Base-by-base conservation (phyloP, 345 rosid species). In the Linum trigynum region DNA sequence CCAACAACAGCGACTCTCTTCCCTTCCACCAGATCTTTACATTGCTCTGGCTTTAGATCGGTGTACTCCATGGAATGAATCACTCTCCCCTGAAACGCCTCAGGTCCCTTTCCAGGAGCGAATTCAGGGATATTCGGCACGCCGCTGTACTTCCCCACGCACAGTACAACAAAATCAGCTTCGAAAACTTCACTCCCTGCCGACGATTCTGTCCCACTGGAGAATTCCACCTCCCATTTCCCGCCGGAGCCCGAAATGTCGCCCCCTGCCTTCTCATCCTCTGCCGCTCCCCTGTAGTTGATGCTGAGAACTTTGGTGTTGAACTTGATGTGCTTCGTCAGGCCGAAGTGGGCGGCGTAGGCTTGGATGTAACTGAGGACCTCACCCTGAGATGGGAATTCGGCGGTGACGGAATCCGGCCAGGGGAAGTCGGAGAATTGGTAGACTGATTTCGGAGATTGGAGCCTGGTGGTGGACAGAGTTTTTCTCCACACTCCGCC, bases 11-110 rank as follows among this genome's bases (percentile, higher is more conserved):
- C 55, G 8, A 82, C 79, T 63, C 50, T 55, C 66, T 72, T 76
- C 62, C 82, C 76, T 64, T 59, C 56, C 17, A 78, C 38, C 14
- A 74, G 70, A 0, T 53, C 55, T 1, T 32, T 32, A 1, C 64
- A 77, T 8, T 3, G 51, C 36, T 63, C 65, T 50, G 12, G n/a
- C 15, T 72, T 71, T 76, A 72, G 69, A 43, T 64, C 65, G 0
- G 74, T 65, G 35, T 77, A 79, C 41, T 84, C 85, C 84, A 76
- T 71, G 9, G 84, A 69, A 17, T 84, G 88, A 35, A 79, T 65
- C 23, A 79, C 32, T 23, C 32, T 23, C 32, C 32, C 32, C 32
- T 23, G 32, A 23, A 23, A 23, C 32, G 32, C 32, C 65, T 79
- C 82, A 0, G 82, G 85, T 2, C 81, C 85, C 6, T 68, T 48